Conservation (phyloP, 2,329 filamentous ascomycete genomes). For the Cryphonectria radicalis region DNA sequence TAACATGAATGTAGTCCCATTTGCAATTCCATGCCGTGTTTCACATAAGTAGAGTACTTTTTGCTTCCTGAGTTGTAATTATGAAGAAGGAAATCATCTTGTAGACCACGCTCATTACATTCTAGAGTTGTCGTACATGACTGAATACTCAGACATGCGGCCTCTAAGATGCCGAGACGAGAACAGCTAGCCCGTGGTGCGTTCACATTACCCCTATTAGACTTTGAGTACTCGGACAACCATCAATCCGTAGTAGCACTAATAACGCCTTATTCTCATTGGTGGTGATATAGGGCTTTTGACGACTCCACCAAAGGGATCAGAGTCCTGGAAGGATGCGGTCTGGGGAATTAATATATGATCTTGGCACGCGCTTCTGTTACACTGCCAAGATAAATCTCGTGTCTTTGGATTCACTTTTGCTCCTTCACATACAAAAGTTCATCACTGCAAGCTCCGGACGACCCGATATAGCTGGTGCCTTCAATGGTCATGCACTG, state of each 20-base stretch:
- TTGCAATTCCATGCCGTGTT: neutral
- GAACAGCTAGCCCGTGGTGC: neutral
- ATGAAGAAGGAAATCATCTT: neutral
- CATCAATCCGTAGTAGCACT: neutral
- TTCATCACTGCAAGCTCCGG: neutral
- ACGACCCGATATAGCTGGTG: neutral
- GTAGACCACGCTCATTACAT: neutral
- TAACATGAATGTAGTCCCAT: neutral
- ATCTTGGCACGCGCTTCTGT: neutral
- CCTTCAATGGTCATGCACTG: neutral
- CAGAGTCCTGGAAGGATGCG: neutral
- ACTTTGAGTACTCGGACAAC: neutral
- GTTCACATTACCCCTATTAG: neutral
- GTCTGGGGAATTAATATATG: neutral
- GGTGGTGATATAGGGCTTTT: neutral
- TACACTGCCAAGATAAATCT: constrained; percentile 4
- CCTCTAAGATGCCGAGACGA: neutral
- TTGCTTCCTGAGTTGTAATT: neutral
- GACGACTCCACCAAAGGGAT: neutral
- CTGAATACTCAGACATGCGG: neutral
- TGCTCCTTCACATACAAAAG: neutral
- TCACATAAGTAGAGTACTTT: neutral
- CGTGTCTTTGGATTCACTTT: neutral
- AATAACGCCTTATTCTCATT: neutral
- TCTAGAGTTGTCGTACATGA: neutral